Evolutionary conservation across 1,139 yeast genomes (phyloP).

Genomic region (Pichia sp.): DNA sequence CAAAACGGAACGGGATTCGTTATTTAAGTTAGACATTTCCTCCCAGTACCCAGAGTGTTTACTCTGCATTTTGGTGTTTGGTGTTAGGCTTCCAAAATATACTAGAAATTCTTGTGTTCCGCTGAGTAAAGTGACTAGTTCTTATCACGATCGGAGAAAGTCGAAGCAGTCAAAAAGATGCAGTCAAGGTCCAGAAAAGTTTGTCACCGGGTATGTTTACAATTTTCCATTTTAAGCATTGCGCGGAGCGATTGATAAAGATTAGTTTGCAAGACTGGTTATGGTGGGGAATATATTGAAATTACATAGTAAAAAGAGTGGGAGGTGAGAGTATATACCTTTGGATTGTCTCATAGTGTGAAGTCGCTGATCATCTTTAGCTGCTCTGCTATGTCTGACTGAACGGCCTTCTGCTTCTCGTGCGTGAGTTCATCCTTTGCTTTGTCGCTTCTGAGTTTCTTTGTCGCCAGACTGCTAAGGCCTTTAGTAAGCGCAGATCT

Average conservation of each 20-base stretch:
- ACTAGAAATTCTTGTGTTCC: not conserved
- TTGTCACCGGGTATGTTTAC: not conserved
- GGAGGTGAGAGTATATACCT: not conserved
- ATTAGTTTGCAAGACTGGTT: not conserved
- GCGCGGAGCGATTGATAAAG: not conserved
- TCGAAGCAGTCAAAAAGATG: not conserved
- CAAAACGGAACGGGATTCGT: constrained; percentile 10
- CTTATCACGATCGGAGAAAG: not conserved
- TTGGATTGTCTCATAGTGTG: constrained; percentile 6
- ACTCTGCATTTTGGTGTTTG: not conserved
- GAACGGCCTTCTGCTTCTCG: constrained; percentile 42
- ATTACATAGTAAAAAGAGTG: not conserved
- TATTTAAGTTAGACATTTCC: not conserved
- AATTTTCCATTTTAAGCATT: not conserved
- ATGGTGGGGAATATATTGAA: not conserved
- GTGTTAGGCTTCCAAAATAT: not conserved
- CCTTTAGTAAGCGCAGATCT: constrained; percentile 26
- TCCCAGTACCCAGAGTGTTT: not conserved
- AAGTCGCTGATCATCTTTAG: constrained; percentile 45
- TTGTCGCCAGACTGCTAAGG: constrained; percentile 26
- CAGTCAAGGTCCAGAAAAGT: not conserved
- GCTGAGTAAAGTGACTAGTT: not conserved
- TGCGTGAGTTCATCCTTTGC: constrained; percentile 44
- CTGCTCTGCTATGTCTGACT: constrained; percentile 52
- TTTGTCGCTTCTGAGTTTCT: constrained; percentile 31